These are phyloP conservation scores for Chrysanthemum makinoi DNA, from an alignment of 129 eudicot genomes.

Conservation along the genomic window DNA sequence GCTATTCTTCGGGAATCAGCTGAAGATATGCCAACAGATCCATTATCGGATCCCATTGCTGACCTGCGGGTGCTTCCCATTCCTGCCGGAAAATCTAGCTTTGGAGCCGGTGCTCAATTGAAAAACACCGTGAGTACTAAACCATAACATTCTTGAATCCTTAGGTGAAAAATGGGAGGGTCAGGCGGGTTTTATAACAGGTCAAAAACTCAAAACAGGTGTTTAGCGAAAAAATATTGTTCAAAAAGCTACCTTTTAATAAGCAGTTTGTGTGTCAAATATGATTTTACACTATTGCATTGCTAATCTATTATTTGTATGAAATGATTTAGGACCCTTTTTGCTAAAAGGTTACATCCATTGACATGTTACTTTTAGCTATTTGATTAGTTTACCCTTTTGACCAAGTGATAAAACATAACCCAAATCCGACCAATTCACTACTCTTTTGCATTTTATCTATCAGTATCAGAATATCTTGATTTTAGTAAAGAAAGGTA, in stretches of 20 bases:
- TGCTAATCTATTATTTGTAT: not conserved
- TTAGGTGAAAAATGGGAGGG: not conserved
- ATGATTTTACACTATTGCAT: not conserved
- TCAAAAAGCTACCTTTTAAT: not conserved
- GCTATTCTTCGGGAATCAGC: constrained; percentile 89
- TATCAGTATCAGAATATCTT: constrained; percentile 2
- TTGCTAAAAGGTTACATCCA: not conserved
- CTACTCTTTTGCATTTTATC: not conserved
- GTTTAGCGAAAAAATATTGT: not conserved
- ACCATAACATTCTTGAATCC: not conserved
- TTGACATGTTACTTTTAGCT: not conserved
- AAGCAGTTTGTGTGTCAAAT: not conserved
- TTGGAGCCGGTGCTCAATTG: constrained; percentile 91
- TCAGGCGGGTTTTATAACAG: not conserved
- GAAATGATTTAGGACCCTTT: not conserved
- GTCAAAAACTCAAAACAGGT: too few species aligned
- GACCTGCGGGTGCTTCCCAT: constrained; percentile 76
- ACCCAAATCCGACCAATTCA: not conserved
- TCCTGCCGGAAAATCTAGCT: constrained; percentile 82
- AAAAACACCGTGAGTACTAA: constrained; percentile 76
- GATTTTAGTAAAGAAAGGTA: not conserved
- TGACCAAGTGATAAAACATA: not conserved
- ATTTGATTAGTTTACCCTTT: not conserved
- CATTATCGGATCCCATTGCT: constrained; percentile 82
- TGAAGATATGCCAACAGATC: constrained; percentile 95